phyloP scores from a whole-genome alignment of 1,139 yeast species.

The Taphrina populina region DNA sequence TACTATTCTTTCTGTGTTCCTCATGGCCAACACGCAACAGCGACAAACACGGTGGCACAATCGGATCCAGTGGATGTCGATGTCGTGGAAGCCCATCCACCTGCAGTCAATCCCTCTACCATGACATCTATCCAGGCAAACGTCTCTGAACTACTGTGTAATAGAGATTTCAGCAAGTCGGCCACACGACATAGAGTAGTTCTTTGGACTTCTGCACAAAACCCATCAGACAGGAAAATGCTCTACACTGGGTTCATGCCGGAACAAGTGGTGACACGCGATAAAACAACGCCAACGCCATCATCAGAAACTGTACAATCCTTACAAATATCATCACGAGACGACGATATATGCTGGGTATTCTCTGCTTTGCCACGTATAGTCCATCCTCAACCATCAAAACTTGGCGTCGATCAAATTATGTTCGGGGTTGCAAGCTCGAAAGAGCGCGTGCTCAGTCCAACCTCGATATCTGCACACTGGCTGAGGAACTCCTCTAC shows the following conservation, averaged over 20 bases:
- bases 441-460: slow-evolving; percentile 2
- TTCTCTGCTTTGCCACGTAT: slow-evolving; percentile 1
- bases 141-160: neutral
- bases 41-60: too few relatives aligned
- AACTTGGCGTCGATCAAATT: slow-evolving; percentile 1
- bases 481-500: slow-evolving; percentile 8
- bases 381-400: slow-evolving; percentile 4
- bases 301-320: too few relatives aligned
- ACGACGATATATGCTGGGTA: neutral
- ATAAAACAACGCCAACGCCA: too few relatives aligned
- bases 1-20: too few relatives aligned
- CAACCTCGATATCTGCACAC: neutral
- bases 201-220: neutral
- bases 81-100: too few relatives aligned
- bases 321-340: too few relatives aligned
- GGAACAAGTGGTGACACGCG: too few relatives aligned
- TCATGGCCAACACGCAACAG: too few relatives aligned
- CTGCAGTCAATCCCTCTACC: too few relatives aligned
- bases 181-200: neutral
- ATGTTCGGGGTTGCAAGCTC: slow-evolving; percentile 15
- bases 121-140: too few relatives aligned
- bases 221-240: neutral
- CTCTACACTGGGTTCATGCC: neutral
- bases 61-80: too few relatives aligned
- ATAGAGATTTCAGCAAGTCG: too few relatives aligned